phyloP scores from a whole-genome alignment of 2,329 filamentous ascomycete species.

The Colletotrichum caudatum region DNA sequence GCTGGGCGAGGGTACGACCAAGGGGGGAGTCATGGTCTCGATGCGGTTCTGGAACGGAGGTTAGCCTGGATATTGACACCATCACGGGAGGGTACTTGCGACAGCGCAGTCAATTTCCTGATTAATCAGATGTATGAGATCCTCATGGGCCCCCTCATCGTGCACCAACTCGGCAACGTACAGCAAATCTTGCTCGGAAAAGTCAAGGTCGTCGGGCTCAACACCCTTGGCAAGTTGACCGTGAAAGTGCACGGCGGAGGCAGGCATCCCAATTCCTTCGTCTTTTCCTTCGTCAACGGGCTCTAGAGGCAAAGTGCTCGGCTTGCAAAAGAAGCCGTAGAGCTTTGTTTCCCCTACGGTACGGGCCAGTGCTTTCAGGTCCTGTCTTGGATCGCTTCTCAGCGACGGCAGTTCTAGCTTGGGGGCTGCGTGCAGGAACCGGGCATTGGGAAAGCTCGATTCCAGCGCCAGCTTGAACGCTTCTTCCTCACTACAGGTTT shows the following conservation, averaged over 20 bases:
- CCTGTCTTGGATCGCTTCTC: slow-evolving; percentile 23
- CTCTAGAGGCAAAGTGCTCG: slow-evolving; percentile 26
- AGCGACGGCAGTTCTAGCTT: slow-evolving; percentile 34
- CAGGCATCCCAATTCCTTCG: slow-evolving; percentile 35
- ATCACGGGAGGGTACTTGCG: slow-evolving; percentile 1
- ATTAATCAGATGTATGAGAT: neutral
- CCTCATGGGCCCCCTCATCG: neutral
- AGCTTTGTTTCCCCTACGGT: slow-evolving; percentile 3
- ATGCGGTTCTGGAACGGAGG: slow-evolving; percentile 28
- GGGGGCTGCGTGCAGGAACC: neutral
- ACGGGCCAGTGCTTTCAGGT: slow-evolving; percentile 18
- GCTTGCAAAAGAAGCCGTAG: slow-evolving; percentile 25
- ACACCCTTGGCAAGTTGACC: slow-evolving; percentile 26
- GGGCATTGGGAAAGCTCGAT: slow-evolving; percentile 3
- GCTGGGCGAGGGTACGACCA: neutral
- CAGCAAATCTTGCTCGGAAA: slow-evolving; percentile 20
- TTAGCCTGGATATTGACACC: slow-evolving; percentile 4
- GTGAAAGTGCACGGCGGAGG: slow-evolving; percentile 26
- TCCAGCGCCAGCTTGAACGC: slow-evolving; percentile 17
- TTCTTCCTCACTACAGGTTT: neutral
- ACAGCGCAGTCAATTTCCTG: slow-evolving; percentile 20
- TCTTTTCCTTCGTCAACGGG: slow-evolving; percentile 38
- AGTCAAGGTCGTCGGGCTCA: slow-evolving; percentile 27
- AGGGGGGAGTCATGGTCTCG: slow-evolving; percentile 11
- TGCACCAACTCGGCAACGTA: slow-evolving; percentile 15